Conservation (phyloP, 305 asterid species). For the Fraxinus platypoda region DNA sequence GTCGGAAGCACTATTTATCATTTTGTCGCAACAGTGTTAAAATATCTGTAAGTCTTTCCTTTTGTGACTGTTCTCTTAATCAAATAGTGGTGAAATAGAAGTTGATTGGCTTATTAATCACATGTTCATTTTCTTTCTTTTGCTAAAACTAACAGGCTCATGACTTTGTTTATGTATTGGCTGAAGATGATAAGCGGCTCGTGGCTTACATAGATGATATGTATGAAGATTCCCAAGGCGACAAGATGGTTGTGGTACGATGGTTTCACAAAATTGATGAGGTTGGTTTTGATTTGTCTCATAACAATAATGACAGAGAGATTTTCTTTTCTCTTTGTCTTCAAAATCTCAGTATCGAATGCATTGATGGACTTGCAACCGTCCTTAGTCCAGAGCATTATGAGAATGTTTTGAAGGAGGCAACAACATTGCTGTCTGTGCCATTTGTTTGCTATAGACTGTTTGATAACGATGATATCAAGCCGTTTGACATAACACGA, state of each 20-base stretch:
- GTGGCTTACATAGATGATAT: conserved; percentile 84
- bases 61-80: neutral
- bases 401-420: conserved; percentile 37
- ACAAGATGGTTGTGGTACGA: conserved; percentile 86
- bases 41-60: conserved; percentile 53
- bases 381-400: conserved; percentile 89
- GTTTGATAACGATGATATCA: conserved; percentile 62
- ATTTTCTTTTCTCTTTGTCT: conserved; percentile 89
- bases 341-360: conserved; percentile 87
- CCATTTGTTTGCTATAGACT: conserved; percentile 73
- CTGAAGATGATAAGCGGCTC: conserved; percentile 68
- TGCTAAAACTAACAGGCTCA: conserved; percentile 47
- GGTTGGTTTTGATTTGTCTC: conserved; percentile 87
- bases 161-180: conserved; percentile 74
- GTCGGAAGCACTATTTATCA: conserved; percentile 60
- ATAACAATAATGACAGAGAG: conserved; percentile 76
- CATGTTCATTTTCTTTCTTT: neutral
- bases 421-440: conserved; percentile 32
- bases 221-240: conserved; percentile 76
- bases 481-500: conserved; percentile 59
- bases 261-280: conserved; percentile 98
- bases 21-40: conserved; percentile 62
- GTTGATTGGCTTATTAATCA: neutral
- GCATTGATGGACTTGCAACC: conserved; percentile 89
- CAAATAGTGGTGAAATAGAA: neutral